Evolutionary conservation across 148 eudicot genomes (phyloP).

Genomic region (Dysphania ambrosioides): DNA sequence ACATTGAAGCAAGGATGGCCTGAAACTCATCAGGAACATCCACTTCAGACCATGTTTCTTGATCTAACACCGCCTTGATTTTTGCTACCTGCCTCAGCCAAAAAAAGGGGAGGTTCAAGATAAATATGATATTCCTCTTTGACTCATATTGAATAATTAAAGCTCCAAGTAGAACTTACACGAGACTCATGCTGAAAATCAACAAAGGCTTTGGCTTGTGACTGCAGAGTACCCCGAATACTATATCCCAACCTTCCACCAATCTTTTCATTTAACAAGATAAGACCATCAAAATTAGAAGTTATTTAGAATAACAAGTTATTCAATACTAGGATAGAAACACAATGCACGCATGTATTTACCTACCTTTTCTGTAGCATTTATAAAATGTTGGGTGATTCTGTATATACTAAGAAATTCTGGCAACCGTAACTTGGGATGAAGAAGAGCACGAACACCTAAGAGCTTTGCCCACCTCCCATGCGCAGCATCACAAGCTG

Average conservation of each 20-base stretch:
- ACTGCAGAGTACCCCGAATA: constrained; percentile 89
- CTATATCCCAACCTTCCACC: constrained; percentile 99
- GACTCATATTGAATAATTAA: not conserved
- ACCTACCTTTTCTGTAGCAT: constrained; percentile 82
- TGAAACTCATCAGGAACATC: constrained; percentile 98
- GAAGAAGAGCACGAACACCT: constrained; percentile 94
- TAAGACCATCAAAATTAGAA: constrained; percentile 31
- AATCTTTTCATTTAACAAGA: constrained; percentile 57
- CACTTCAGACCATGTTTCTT: constrained; percentile 95
- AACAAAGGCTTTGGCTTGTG: constrained; percentile 93
- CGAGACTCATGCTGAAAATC: constrained; percentile 96
- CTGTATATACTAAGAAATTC: constrained; percentile 78
- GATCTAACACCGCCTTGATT: constrained; percentile 90
- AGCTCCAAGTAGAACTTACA: constrained; percentile 42
- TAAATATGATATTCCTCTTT: not conserved
- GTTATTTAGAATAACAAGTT: constrained; percentile 3
- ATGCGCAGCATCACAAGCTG: constrained; percentile 98
- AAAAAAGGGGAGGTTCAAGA: constrained; percentile 20
- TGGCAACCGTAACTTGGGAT: constrained; percentile 77
- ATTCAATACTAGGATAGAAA: constrained; percentile 6
- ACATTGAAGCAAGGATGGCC: constrained; percentile 65
- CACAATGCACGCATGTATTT: not conserved
- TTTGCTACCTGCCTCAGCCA: constrained; percentile 65
- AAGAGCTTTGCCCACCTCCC: constrained; percentile 99
- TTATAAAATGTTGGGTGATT: constrained; percentile 83